These are phyloP conservation scores for Colletotrichum tamarilloi DNA, from an alignment of 2,329 filamentous ascomycete genomes.

Conservation along the genomic window DNA sequence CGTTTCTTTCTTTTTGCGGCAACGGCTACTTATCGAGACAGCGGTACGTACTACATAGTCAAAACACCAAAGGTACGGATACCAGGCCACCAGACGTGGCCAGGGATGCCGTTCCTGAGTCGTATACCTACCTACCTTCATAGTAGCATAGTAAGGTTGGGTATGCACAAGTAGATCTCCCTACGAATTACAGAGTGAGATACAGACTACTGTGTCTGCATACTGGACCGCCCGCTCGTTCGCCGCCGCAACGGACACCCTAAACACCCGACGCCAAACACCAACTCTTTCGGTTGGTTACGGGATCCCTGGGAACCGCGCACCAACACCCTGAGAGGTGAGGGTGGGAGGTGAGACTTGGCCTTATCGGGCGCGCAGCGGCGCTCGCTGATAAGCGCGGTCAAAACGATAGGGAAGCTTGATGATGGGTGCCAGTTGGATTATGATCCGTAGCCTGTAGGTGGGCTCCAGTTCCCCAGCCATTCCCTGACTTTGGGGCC, in stretches of 20 bases:
- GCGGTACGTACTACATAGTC: not conserved
- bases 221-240: not conserved
- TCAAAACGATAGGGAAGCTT: slow-evolving; percentile 2
- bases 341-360: not conserved
- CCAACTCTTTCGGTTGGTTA: slow-evolving; percentile 11
- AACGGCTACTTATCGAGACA: not conserved
- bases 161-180: not conserved
- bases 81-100: no score
- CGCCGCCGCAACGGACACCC: not conserved
- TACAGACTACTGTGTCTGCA: no score
- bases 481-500: slow-evolving; percentile 5
- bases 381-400: slow-evolving; percentile 25
- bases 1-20: not conserved
- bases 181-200: not conserved
- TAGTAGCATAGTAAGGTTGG: no score
- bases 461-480: slow-evolving; percentile 14
- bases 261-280: not conserved
- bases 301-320: slow-evolving; percentile 3
- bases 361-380: slow-evolving; percentile 7
- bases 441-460: no score
- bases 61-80: not conserved
- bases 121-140: not conserved
- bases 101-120: not conserved
- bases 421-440: not conserved
- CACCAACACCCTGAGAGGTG: not conserved